Evolutionary conservation across 306 rosid species (phyloP).

Genomic region (Spatholobus suberectus): DNA sequence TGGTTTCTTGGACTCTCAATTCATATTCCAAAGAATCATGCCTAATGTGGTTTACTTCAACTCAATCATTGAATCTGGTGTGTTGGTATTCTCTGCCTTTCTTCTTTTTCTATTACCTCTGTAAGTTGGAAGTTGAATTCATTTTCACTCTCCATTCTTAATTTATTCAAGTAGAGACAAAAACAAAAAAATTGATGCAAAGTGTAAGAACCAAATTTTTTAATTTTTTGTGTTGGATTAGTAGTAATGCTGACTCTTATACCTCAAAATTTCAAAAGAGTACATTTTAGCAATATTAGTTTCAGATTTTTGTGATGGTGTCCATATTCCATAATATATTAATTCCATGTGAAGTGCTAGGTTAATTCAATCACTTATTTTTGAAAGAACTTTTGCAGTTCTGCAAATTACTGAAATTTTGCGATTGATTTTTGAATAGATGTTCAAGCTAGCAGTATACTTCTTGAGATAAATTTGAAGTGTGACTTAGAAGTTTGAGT

Average conservation of each 20-base stretch:
- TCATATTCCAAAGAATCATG: too few relatives aligned
- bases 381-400: too few relatives aligned
- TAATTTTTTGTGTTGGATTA: neutral
- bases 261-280: neutral
- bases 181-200: neutral
- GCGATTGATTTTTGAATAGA: too few relatives aligned
- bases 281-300: neutral
- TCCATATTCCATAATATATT: neutral
- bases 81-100: conserved; percentile 38
- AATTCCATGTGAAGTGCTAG: neutral
- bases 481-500: too few relatives aligned
- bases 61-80: too few relatives aligned
- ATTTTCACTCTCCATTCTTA: conserved; percentile 28
- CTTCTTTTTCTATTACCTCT: conserved; percentile 42
- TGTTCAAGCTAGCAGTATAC: too few relatives aligned
- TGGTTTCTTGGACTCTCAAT: too few relatives aligned
- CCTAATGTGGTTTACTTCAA: too few relatives aligned
- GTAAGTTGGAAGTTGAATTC: conserved; percentile 28
- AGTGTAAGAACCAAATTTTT: neutral
- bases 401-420: too few relatives aligned
- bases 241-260: conserved; percentile 14
- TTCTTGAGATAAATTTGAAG: too few relatives aligned
- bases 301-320: conserved; percentile 15
- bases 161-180: neutral
- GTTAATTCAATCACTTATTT: conserved; percentile 3